A percentile compares a stretch with the other conserved stretches of the same genome.
Evolutionary conservation across 768 basidiomycete genomes (phyloP).

Genomic region (Xanthoconium stramineum): DNA sequence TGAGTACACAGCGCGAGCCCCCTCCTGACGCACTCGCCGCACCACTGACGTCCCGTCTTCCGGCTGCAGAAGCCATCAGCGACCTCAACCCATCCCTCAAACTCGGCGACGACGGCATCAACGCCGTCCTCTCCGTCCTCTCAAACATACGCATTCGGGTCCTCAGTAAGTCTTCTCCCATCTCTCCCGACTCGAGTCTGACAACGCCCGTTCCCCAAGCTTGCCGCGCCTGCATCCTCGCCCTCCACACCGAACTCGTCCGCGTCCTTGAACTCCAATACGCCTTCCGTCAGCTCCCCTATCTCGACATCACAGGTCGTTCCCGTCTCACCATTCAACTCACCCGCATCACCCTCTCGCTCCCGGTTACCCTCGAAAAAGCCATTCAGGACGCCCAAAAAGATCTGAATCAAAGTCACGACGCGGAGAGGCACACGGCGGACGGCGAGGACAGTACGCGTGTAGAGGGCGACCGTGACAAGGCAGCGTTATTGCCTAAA

Average conservation of each 20-base stretch:
- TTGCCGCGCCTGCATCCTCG: constrained; percentile 72
- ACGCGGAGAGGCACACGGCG: not conserved
- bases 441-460: constrained; percentile 3
- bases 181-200: not conserved
- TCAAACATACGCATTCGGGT: constrained; percentile 70
- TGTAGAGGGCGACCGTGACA: constrained; percentile 13
- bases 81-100: constrained; percentile 77
- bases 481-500: constrained; percentile 47
- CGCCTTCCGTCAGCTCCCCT: constrained; percentile 69
- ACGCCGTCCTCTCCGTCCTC: constrained; percentile 68
- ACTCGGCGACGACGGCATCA: constrained; percentile 75
- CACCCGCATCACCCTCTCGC: constrained; percentile 68
- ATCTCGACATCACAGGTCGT: constrained; percentile 73
- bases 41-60: not conserved
- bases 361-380: constrained; percentile 71
- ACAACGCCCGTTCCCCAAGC: constrained; percentile 36
- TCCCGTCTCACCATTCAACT: constrained; percentile 74
- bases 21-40: not conserved
- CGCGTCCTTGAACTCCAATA: constrained; percentile 81
- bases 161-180: constrained; percentile 46
- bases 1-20: constrained; percentile 33
- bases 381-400: constrained; percentile 47
- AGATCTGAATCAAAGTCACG: no score
- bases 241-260: constrained; percentile 68
- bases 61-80: constrained; percentile 60